phyloP scores from a whole-genome alignment of 176 grass and related monocot genomes.

The Eremochloa ophiuroides region DNA sequence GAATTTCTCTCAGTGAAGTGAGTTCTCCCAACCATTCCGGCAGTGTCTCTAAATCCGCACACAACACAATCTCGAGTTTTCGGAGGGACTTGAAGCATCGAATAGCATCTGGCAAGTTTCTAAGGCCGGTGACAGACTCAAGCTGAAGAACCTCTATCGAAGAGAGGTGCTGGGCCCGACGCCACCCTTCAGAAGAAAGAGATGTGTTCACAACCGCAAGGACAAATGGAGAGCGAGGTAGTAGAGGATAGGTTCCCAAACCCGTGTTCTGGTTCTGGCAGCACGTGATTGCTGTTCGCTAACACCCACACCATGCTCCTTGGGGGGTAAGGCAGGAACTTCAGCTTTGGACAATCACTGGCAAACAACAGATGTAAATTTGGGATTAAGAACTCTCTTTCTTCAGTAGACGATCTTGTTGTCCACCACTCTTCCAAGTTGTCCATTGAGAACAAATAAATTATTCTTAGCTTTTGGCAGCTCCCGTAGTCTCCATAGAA shows the following conservation, averaged over 20 bases:
- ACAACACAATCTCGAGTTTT: accelerated
- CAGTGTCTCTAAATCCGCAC: not conserved
- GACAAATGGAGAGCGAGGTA: not conserved
- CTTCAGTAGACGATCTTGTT: too few relatives aligned
- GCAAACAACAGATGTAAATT: too few relatives aligned
- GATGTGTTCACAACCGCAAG: accelerated
- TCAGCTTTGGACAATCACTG: too few relatives aligned
- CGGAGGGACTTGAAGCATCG: not conserved
- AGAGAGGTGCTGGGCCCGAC: not conserved
- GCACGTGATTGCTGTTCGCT: not conserved
- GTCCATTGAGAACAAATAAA: accelerated
- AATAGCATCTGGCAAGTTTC: not conserved
- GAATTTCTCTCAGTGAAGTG: not conserved
- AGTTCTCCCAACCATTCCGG: not conserved
- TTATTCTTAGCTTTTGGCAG: not conserved
- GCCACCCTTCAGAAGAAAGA: not conserved
- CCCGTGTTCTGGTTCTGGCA: not conserved
- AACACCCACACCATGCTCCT: not conserved
- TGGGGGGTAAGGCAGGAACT: too few relatives aligned
- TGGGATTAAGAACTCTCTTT: too few relatives aligned
- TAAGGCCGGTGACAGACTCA: accelerated
- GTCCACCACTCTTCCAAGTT: not conserved
- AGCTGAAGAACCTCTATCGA: accelerated
- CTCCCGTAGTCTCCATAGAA: not conserved
- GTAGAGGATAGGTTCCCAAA: not conserved